Conservation (phyloP, 352 stramenopile species). For the Phytopythium boreale region DNA sequence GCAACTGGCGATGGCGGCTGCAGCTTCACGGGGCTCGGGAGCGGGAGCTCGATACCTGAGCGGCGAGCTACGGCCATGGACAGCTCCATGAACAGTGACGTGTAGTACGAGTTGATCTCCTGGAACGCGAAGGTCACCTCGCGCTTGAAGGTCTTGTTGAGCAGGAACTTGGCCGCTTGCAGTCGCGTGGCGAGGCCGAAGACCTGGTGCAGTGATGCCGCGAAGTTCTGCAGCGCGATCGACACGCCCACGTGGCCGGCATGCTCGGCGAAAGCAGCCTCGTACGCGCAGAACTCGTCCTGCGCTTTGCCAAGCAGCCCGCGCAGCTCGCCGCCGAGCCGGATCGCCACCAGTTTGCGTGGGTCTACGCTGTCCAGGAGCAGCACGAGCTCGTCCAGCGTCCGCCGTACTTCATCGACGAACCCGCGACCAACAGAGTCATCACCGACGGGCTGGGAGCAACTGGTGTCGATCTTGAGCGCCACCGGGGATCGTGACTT, state of each 20-base stretch:
- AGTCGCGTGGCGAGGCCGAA: conserved; percentile 52
- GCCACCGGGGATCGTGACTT: background rate
- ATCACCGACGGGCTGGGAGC: background rate
- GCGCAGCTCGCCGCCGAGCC: conserved; percentile 67
- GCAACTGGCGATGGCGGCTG: conserved; percentile 9
- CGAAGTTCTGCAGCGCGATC: conserved; percentile 77
- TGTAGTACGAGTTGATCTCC: conserved; percentile 86
- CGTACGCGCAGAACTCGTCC: conserved; percentile 71
- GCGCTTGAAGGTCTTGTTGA: conserved; percentile 77
- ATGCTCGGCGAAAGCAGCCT: conserved; percentile 55
- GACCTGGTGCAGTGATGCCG: conserved; percentile 53
- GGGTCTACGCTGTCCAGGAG: conserved; percentile 61
- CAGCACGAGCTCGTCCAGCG: conserved; percentile 40
- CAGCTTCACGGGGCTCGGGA: conserved; percentile 36
- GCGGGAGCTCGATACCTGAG: conserved; percentile 43
- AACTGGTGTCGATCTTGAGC: background rate
- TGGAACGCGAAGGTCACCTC: conserved; percentile 80
- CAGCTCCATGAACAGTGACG: conserved; percentile 79
- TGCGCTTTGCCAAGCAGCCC: conserved; percentile 75
- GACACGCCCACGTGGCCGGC: conserved; percentile 45
- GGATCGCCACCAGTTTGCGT: conserved; percentile 57
- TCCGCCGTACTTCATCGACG: conserved; percentile 39
- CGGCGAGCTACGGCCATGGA: conserved; percentile 62
- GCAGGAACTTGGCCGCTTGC: conserved; percentile 59
- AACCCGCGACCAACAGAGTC: conserved; percentile 11